These are phyloP conservation scores for Mycena epipterygia DNA, from an alignment of 768 basidiomycete genomes.

Conservation along the genomic window DNA sequence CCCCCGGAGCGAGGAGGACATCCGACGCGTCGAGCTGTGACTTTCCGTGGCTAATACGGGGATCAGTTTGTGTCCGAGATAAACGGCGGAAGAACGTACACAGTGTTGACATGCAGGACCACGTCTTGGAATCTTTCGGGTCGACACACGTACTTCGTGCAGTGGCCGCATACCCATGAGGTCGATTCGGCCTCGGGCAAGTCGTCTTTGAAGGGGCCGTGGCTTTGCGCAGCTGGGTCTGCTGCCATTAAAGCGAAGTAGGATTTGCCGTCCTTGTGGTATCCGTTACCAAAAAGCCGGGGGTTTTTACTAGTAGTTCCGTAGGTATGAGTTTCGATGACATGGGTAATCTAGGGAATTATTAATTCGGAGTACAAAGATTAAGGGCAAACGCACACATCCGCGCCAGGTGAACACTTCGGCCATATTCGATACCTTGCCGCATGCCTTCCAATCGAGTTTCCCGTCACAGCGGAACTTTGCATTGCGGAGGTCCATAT, in stretches of 20 bases:
- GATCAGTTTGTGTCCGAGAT: background rate
- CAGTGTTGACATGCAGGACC: background rate
- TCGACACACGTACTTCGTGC: background rate
- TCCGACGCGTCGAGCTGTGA: background rate
- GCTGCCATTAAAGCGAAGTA: background rate
- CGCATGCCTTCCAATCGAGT: background rate
- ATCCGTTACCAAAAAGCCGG: background rate
- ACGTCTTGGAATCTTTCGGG: background rate
- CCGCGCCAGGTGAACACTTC: conserved; percentile 14
- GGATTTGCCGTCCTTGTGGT: too few species aligned
- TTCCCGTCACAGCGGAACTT: conserved; percentile 2
- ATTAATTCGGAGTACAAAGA: background rate
- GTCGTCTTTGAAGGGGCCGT: background rate
- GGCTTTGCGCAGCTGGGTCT: background rate
- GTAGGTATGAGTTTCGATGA: background rate
- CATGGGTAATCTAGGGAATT: background rate
- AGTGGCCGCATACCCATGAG: conserved; percentile 4
- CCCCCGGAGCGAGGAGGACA: background rate
- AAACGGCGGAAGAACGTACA: background rate
- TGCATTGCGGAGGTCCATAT: background rate
- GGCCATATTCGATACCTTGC: background rate
- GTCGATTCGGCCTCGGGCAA: background rate
- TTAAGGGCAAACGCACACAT: background rate
- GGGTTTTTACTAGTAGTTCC: background rate
- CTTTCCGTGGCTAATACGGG: background rate